Evolutionary conservation across 2,329 filamentous ascomycete species (phyloP).

Genomic region (Xenosphaeropsis pyriputrescens): DNA sequence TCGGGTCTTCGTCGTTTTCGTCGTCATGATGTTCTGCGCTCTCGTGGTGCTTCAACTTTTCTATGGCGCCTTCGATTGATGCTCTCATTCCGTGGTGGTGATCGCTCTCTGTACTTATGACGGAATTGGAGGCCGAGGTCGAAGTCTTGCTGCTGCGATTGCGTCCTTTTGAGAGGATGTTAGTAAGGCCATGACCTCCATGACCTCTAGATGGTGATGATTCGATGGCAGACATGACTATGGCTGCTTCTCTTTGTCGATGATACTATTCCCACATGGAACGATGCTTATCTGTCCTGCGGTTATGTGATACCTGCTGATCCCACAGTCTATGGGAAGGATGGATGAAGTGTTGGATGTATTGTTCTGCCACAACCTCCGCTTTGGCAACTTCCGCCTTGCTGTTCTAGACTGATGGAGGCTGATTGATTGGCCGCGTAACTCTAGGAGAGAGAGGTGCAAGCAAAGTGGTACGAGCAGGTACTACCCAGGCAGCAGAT

Average conservation of each 20-base stretch:
- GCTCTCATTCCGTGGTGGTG: conserved; percentile 8
- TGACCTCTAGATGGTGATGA: conserved; percentile 9
- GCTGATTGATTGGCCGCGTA: too few species aligned
- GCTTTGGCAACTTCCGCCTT: too few species aligned
- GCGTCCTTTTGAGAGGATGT: conserved; percentile 13
- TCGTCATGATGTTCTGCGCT: conserved; percentile 3
- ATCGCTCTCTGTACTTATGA: conserved; percentile 11
- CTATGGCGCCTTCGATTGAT: conserved; percentile 11
- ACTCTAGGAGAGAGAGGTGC: too few species aligned
- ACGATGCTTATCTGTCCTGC: too few species aligned
- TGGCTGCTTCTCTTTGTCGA: conserved; percentile 8
- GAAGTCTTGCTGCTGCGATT: conserved; percentile 8
- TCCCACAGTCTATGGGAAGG: too few species aligned
- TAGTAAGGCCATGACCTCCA: conserved; percentile 9
- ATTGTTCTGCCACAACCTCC: too few species aligned
- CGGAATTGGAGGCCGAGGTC: conserved; percentile 12
- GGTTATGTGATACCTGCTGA: too few species aligned
- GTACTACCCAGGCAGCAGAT: too few species aligned
- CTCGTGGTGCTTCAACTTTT: conserved; percentile 9
- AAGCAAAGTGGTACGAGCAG: too few species aligned
- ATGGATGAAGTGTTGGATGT: too few species aligned
- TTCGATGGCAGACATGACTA: conserved; percentile 11
- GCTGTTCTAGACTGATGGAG: too few species aligned
- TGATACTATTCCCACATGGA: background rate
- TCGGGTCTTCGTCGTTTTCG: conserved; percentile 11